Evolutionary conservation across 2,329 filamentous ascomycete species (phyloP).

Genomic region (Juglanconis juglandina): DNA sequence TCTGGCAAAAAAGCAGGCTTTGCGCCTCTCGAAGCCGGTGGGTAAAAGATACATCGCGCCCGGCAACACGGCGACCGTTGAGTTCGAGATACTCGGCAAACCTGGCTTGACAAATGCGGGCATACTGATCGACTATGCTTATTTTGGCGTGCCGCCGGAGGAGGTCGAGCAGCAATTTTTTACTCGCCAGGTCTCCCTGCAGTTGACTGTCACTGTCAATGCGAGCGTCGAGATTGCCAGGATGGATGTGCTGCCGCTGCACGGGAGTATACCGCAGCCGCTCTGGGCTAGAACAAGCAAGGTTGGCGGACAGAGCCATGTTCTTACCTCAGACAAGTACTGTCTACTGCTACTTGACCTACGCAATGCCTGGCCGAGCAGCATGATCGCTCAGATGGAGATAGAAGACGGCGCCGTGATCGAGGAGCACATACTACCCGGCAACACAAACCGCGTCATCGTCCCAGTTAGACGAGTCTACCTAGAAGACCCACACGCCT

Average conservation of each 20-base stretch:
- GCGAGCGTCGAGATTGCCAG: constrained; percentile 79
- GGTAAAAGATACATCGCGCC: constrained; percentile 61
- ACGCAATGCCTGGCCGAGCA: constrained; percentile 84
- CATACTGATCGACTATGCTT: constrained; percentile 82
- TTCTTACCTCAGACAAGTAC: constrained; percentile 55
- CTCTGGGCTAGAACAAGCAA: constrained; percentile 51
- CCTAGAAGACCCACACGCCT: constrained; percentile 70
- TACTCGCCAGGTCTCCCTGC: constrained; percentile 76
- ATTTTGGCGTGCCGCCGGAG: constrained; percentile 67
- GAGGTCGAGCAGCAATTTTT: constrained; percentile 73
- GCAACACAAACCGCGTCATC: constrained; percentile 70
- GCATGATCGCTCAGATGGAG: constrained; percentile 64
- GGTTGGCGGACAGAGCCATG: constrained; percentile 30
- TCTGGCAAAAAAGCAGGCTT: constrained; percentile 69
- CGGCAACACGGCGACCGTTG: constrained; percentile 66
- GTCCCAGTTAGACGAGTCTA: constrained; percentile 74
- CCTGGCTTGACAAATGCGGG: constrained; percentile 75
- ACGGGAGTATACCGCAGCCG: constrained; percentile 59
- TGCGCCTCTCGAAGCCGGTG: constrained; percentile 52
- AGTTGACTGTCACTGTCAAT: constrained; percentile 86
- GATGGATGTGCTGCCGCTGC: constrained; percentile 74
- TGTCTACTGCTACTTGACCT: constrained; percentile 81
- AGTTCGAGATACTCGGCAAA: constrained; percentile 82
- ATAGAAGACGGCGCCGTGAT: constrained; percentile 47
- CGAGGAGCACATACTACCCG: constrained; percentile 59